Base-by-base conservation (phyloP, 345 rosid genomes). In the Hevea brasiliensis region DNA sequence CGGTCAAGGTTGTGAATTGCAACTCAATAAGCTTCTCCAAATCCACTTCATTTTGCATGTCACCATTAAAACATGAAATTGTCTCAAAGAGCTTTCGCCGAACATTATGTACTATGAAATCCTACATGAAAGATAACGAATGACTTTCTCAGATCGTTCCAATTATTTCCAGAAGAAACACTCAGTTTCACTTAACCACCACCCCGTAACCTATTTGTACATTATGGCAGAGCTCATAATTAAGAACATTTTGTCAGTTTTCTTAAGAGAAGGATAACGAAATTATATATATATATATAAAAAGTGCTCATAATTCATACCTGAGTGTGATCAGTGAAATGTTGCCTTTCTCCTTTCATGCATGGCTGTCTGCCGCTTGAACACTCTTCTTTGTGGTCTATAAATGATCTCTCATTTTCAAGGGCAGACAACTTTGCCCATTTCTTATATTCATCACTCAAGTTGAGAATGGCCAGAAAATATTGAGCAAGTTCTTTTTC, bases 291-390 rank as follows among this genome's bases (percentile, higher is more conserved):
- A n/a, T n/a, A n/a, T n/a, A n/a, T n/a, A n/a, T n/a, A n/a, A n/a
- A n/a, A n/a, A n/a, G n/a, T n/a, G n/a, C n/a, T n/a, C n/a, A n/a
- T n/a, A n/a, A n/a, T 55, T 56, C 15, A 50, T 69, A 89, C 98
- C 92, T 91, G 97, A 4, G 97, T 88, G 79, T 93, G 97, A 82
- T 93, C 93, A 48, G 88, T 85, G 65, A 85, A 63, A 74, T 87
- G 77, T 68, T 82, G 91, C 61, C 72, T 83, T 83, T 77, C 81
- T 54, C n/a, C 73, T 84, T 66, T 82, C 26, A 8, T 61, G 35
- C 67, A 76, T 24, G 61, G 59, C 24, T 71, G 27, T 18, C 76
- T 68, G 63, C 71, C 73, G 61, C 77, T 61, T 3, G 80, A 71
- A 40, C 37, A 62, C 54, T 69, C 83, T 56, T 64, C 77, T 59